Evolutionary conservation across 352 stramenopile species (phyloP).

Genomic region (Phytophthora podocarpi): DNA sequence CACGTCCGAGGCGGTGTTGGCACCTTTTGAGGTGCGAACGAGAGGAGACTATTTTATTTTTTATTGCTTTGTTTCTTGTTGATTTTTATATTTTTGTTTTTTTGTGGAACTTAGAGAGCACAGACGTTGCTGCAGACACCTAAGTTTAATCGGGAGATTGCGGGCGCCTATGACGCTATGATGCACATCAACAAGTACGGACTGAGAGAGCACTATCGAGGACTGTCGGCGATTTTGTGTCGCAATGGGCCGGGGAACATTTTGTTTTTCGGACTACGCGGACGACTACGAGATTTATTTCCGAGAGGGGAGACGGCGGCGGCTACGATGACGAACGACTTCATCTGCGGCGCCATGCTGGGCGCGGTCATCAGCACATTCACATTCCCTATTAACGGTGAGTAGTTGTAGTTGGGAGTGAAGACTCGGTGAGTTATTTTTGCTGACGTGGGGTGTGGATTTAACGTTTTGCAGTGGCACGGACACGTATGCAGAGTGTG

Average conservation of each 20-base stretch:
- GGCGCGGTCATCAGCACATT: conserved; percentile 86
- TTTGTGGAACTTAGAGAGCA: conserved; percentile 47
- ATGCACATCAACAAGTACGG: conserved; percentile 82
- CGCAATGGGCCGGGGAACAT: conserved; percentile 87
- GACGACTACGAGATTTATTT: conserved; percentile 71
- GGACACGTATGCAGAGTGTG: conserved; percentile 84
- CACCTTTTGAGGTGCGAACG: conserved; percentile 78
- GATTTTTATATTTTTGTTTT: neutral
- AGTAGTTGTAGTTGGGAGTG: neutral
- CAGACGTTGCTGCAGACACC: conserved; percentile 89
- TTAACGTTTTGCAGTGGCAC: conserved; percentile 50
- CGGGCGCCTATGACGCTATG: conserved; percentile 77
- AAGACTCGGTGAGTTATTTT: neutral
- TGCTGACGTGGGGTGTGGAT: neutral
- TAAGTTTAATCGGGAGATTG: conserved; percentile 86
- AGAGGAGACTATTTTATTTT: neutral
- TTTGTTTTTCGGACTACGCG: conserved; percentile 86
- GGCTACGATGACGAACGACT: conserved; percentile 72
- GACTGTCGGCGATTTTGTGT: conserved; percentile 77
- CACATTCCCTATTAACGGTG: conserved; percentile 87
- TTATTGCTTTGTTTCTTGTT: neutral
- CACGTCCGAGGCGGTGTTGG: conserved; percentile 83
- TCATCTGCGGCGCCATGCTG: conserved; percentile 83
- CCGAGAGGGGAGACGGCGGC: conserved; percentile 49
- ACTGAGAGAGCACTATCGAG: conserved; percentile 83